Evolutionary conservation across 1,284 basidiomycete species (phyloP).

Genomic region (Rhodotorula mucilaginosa): DNA sequence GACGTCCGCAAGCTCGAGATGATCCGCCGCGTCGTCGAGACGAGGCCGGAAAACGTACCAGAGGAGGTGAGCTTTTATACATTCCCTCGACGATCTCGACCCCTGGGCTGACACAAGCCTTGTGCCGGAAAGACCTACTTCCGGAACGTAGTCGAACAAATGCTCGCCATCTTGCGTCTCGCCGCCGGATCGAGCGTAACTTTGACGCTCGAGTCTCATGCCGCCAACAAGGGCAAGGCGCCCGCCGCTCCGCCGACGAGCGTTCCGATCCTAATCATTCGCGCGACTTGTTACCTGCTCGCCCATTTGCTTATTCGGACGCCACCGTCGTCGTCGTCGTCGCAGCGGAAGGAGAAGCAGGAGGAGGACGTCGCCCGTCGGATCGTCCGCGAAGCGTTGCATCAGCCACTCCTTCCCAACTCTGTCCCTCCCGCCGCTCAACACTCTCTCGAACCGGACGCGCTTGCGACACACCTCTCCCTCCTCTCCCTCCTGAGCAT

Average conservation of each 20-base stretch:
- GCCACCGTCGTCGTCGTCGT: not conserved
- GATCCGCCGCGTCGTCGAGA: conserved; percentile 20
- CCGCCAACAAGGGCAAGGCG: not conserved
- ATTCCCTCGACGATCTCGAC: too few species aligned
- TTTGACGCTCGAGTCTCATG: not conserved
- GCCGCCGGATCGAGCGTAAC: conserved; percentile 37
- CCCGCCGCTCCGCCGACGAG: not conserved
- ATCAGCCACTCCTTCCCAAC: conserved; percentile 1
- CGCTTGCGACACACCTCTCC: conserved; percentile 18
- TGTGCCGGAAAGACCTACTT: conserved; percentile 60
- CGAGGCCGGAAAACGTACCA: not conserved
- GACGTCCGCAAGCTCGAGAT: conserved; percentile 28
- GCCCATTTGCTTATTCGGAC: conserved; percentile 59
- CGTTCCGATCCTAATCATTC: conserved; percentile 51
- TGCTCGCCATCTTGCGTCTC: conserved; percentile 56
- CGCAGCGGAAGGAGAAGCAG: too few species aligned
- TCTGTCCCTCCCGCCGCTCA: not conserved
- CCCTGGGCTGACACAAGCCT: too few species aligned
- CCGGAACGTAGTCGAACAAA: conserved; percentile 56
- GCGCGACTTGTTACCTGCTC: conserved; percentile 66
- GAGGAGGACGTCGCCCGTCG: not conserved
- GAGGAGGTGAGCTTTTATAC: not conserved
- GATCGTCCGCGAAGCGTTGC: not conserved
- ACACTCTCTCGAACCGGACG: not conserved
- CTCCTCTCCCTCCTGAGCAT: conserved; percentile 62